These are phyloP conservation scores for Aristolochia contorta DNA, from an alignment of 164 flowering plant species.

Conservation along the genomic window DNA sequence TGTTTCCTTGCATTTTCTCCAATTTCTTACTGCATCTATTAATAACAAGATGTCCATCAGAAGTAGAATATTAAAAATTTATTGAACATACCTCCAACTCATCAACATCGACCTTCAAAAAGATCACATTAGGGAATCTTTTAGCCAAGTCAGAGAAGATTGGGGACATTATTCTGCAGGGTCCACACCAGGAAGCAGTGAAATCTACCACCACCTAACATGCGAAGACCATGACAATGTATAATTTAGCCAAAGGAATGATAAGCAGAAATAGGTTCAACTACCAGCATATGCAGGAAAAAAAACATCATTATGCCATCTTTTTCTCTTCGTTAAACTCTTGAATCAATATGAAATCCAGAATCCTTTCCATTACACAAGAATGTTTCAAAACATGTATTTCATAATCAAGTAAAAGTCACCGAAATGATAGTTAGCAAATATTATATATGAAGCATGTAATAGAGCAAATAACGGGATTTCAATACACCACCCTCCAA, in stretches of 20 bases:
- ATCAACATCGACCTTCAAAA: constrained; percentile 83
- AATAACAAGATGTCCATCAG: not conserved
- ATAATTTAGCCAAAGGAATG: not conserved
- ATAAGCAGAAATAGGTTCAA: not conserved
- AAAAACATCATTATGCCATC: not conserved
- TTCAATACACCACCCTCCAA: too few species aligned
- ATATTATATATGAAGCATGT: too few species aligned
- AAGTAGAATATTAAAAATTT: not conserved
- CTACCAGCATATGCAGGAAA: not conserved
- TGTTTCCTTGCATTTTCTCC: too few species aligned
- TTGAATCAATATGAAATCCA: not conserved
- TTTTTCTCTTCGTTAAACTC: not conserved
- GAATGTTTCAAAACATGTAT: too few species aligned
- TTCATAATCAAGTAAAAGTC: too few species aligned
- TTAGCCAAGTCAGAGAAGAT: constrained; percentile 50
- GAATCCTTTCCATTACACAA: too few species aligned
- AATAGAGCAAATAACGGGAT: too few species aligned
- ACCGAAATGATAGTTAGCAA: too few species aligned
- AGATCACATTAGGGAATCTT: constrained; percentile 35
- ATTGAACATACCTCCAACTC: constrained; percentile 36
- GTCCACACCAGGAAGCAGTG: constrained; percentile 82
- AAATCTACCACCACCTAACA: constrained; percentile 69
- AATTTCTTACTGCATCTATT: not conserved
- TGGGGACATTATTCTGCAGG: constrained; percentile 65
- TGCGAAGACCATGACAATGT: not conserved